phyloP scores from a whole-genome alignment of 257 asterid species.

The Gardenia jasminoides region DNA sequence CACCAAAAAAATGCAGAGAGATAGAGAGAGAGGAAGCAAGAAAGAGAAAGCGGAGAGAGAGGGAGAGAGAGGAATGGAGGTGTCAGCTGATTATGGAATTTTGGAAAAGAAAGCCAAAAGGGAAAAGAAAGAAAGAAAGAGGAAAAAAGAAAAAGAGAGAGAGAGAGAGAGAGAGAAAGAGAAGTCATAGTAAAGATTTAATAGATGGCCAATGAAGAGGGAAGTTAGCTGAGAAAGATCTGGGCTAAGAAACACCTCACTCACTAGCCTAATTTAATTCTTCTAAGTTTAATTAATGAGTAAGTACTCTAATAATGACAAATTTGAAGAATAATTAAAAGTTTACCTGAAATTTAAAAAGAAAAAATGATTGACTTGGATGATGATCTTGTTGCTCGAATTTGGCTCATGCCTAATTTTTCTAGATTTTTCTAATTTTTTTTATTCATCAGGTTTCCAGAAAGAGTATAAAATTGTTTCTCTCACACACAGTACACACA shows the following conservation, averaged over 20 bases:
- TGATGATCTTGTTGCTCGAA: not conserved
- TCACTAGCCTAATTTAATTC: not conserved
- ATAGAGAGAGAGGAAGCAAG: not conserved
- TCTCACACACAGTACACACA: not conserved
- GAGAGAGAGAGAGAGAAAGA: slow-evolving; percentile 1
- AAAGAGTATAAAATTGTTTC: not conserved
- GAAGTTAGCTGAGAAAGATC: slow-evolving; percentile 23
- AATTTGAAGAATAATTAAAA: slow-evolving; percentile 6
- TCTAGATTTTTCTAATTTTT: too few species aligned
- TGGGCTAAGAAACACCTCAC: slow-evolving; percentile 23
- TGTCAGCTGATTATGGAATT: slow-evolving; percentile 27
- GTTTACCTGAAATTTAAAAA: not conserved
- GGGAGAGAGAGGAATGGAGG: not conserved
- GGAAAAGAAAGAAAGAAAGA: not conserved
- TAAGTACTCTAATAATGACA: not conserved
- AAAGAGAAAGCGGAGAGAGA: not conserved
- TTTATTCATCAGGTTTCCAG: slow-evolving; percentile 1
- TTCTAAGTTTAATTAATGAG: not conserved
- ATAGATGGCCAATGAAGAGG: slow-evolving; percentile 26
- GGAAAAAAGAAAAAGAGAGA: slow-evolving; percentile 9
- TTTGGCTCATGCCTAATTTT: not conserved
- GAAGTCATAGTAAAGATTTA: not conserved
- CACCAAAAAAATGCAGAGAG: slow-evolving; percentile 15
- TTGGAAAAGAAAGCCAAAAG: slow-evolving; percentile 11
- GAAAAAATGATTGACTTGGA: not conserved